Percentiles rank a stretch among this genome's conserved stretches.
phyloP scores from a whole-genome alignment of 495 filamentous ascomycete genomes.

The Lasiosphaeriaceae sp. region DNA sequence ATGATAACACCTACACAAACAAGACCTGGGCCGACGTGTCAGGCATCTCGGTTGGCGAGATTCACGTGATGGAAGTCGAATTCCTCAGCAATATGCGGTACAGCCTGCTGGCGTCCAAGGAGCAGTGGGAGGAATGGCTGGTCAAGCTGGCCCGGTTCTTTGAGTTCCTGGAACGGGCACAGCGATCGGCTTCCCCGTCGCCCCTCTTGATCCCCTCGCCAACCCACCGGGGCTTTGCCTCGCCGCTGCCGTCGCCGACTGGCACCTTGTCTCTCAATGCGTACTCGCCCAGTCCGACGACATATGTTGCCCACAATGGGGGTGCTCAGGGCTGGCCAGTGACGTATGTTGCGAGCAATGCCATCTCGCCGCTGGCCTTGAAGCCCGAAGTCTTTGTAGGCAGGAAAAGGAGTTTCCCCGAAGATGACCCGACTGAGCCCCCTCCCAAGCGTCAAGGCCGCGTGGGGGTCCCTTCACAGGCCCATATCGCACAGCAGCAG shows the following conservation, averaged over 20 bases:
- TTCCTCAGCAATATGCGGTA: slow-evolving; percentile 99
- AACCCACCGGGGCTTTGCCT: slow-evolving; percentile 27
- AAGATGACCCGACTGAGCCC: slow-evolving; percentile 60
- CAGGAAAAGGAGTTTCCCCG: slow-evolving; percentile 68
- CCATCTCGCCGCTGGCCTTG: slow-evolving; percentile 50
- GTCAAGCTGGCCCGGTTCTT: slow-evolving; percentile 71
- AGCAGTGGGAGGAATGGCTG: slow-evolving; percentile 88
- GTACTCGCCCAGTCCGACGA: slow-evolving; percentile 29
- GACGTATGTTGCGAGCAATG: slow-evolving; percentile 35
- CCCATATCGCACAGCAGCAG: not conserved
- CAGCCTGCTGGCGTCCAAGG: slow-evolving; percentile 73
- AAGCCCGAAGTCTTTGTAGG: slow-evolving; percentile 44
- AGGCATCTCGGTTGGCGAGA: slow-evolving; percentile 87
- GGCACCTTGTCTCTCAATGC: slow-evolving; percentile 24
- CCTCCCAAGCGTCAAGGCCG: slow-evolving; percentile 60
- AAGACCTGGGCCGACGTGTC: slow-evolving; percentile 99
- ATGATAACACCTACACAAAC: slow-evolving; percentile 99
- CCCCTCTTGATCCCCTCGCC: slow-evolving; percentile 37
- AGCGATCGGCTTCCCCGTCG: slow-evolving; percentile 28
- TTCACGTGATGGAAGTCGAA: slow-evolving; percentile 99
- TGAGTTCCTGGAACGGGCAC: slow-evolving; percentile 66
- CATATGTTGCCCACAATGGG: slow-evolving; percentile 6
- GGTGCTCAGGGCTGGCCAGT: slow-evolving; percentile 28
- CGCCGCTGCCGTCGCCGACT: slow-evolving; percentile 49
- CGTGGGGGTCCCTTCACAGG: slow-evolving; percentile 19